Evolutionary conservation across 169 alveolate genomes (phyloP).

Genomic region (Eimeria sp.): DNA sequence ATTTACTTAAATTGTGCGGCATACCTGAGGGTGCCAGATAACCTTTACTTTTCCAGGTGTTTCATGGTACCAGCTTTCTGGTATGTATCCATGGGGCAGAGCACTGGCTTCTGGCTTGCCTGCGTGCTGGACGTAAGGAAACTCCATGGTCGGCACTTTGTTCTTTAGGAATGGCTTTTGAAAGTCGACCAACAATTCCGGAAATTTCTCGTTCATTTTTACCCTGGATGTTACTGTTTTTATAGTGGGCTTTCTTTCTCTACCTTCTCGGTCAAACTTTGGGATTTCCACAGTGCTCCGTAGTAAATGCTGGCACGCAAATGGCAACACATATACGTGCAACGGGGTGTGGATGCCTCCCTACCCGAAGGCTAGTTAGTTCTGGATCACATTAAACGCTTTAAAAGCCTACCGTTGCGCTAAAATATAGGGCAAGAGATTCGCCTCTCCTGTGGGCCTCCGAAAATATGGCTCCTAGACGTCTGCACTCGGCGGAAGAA

Average conservation of each 20-base stretch:
- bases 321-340: neutral
- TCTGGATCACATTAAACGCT: neutral
- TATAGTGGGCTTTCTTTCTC: conserved; percentile 27
- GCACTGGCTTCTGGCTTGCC: conserved; percentile 55
- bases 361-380: neutral
- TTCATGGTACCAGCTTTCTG: conserved; percentile 40
- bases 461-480: conserved; percentile 51
- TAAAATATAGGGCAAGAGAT: conserved; percentile 39
- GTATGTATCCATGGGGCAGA: conserved; percentile 36
- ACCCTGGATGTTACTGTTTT: conserved; percentile 60
- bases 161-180: conserved; percentile 53
- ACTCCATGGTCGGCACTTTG: conserved; percentile 70
- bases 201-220: neutral
- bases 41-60: conserved; percentile 20
- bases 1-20: neutral
- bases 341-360: neutral
- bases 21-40: conserved; percentile 58
- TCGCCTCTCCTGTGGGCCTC: conserved; percentile 43
- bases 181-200: conserved; percentile 7
- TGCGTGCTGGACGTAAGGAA: conserved; percentile 62
- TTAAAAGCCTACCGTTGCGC: conserved; percentile 42
- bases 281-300: conserved; percentile 40
- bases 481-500: conserved; percentile 64
- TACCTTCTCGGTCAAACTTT: conserved; percentile 13
- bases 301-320: conserved; percentile 35